Evolutionary conservation across 345 rosid species (phyloP).

Genomic region (Rhodamnia rubescens): DNA sequence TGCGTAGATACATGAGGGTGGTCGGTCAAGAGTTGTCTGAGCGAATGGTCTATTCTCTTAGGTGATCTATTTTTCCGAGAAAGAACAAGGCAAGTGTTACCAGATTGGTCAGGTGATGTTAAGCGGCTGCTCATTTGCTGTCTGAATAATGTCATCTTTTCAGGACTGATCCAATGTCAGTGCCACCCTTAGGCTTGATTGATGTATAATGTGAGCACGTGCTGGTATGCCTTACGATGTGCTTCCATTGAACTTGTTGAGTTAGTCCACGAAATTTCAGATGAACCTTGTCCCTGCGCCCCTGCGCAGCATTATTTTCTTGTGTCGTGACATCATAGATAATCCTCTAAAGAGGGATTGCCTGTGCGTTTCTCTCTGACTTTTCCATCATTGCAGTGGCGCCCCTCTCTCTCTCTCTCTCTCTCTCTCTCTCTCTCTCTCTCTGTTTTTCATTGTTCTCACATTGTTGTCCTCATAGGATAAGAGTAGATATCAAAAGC

Average conservation of each 20-base stretch:
- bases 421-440: too few relatives aligned
- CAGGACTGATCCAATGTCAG: background rate
- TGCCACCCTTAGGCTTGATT: background rate
- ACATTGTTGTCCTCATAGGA: background rate
- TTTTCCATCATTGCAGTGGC: background rate
- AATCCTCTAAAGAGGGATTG: background rate
- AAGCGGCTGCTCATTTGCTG: background rate
- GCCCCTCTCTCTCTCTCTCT: background rate
- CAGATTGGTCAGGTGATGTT: background rate
- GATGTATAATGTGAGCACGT: background rate
- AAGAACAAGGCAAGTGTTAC: background rate
- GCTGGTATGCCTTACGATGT: background rate
- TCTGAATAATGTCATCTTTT: background rate
- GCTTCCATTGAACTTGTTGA: background rate
- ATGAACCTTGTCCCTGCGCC: background rate
- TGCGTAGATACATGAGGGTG: constrained; percentile 40
- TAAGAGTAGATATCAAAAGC: background rate
- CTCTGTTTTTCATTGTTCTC: background rate
- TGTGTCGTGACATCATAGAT: background rate
- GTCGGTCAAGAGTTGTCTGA: constrained; percentile 63
- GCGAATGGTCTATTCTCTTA: constrained; percentile 56
- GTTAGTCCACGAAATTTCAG: background rate
- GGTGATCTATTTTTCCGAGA: constrained; percentile 10
- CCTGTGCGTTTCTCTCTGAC: background rate
- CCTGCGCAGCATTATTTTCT: background rate